These are phyloP conservation scores for Globisporangium spiculum DNA, from an alignment of 352 stramenopile species.

Conservation along the genomic window DNA sequence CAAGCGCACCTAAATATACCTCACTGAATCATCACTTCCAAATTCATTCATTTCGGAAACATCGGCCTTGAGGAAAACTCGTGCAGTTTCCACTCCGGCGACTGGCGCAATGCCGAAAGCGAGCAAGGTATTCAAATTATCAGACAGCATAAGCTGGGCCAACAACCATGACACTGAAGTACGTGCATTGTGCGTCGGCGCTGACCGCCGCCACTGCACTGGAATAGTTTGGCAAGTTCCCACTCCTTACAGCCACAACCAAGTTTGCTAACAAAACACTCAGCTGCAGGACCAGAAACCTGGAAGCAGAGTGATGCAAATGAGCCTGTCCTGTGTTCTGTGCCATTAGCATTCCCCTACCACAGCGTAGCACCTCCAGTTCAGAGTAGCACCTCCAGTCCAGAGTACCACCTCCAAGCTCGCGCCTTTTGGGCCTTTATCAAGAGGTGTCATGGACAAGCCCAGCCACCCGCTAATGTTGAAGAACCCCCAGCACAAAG, in stretches of 20 bases:
- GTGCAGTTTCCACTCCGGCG: not conserved
- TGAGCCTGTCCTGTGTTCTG: not conserved
- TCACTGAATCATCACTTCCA: too few relatives aligned
- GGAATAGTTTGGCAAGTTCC: not conserved
- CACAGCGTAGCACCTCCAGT: not conserved
- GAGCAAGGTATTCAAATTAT: not conserved
- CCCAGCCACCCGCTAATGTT: not conserved
- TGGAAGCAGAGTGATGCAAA: not conserved
- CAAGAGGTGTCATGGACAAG: not conserved
- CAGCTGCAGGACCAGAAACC: not conserved
- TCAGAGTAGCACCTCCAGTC: not conserved
- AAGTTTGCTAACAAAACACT: not conserved
- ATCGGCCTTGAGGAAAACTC: not conserved
- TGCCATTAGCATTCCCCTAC: not conserved
- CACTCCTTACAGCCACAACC: not conserved
- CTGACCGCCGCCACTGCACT: not conserved
- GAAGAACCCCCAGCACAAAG: not conserved
- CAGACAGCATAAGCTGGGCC: not conserved
- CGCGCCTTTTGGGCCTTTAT: not conserved
- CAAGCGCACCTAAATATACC: too few relatives aligned
- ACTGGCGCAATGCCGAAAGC: not conserved
- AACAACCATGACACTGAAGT: not conserved
- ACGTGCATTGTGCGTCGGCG: not conserved
- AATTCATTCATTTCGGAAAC: too few relatives aligned
- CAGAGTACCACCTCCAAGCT: not conserved